Evolutionary conservation across 1,284 basidiomycete genomes (phyloP).

Genomic region (Pulchroboletus neoregius): DNA sequence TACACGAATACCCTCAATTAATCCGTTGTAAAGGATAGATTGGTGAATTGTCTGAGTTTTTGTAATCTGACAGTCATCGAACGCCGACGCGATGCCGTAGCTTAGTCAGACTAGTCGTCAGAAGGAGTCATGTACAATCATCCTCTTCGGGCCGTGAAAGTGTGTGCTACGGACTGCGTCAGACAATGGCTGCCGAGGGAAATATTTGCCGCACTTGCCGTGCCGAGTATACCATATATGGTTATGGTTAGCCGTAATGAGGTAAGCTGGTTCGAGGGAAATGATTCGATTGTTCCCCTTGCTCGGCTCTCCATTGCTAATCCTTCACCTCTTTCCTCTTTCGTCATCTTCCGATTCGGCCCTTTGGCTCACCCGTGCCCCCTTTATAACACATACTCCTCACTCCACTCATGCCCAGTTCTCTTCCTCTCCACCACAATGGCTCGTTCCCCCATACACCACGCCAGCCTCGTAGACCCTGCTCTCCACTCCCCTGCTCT

Average conservation of each 20-base stretch:
- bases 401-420: constrained; percentile 3
- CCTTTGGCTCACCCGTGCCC: constrained; percentile 22
- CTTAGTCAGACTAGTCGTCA: constrained; percentile 13
- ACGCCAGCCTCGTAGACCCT: constrained; percentile 59
- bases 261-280: constrained; percentile 11
- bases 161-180: neutral
- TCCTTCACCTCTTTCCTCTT: constrained; percentile 27
- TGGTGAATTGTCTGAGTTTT: too few relatives aligned
- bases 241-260: constrained; percentile 1
- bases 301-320: constrained; percentile 30
- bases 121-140: too few relatives aligned
- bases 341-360: constrained; percentile 33
- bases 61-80: neutral
- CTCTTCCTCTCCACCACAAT: constrained; percentile 11
- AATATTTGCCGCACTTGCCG: constrained; percentile 5
- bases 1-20: too few relatives aligned
- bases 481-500: constrained; percentile 57
- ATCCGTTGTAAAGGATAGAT: too few relatives aligned
- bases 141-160: too few relatives aligned
- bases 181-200: constrained; percentile 1
- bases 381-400: constrained; percentile 33
- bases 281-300: constrained; percentile 1
- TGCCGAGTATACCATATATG: constrained; percentile 1
- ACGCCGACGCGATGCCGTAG: constrained; percentile 7
- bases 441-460: constrained; percentile 45